phyloP scores from a whole-genome alignment of 805 yeast species.

The Candida ficus region DNA sequence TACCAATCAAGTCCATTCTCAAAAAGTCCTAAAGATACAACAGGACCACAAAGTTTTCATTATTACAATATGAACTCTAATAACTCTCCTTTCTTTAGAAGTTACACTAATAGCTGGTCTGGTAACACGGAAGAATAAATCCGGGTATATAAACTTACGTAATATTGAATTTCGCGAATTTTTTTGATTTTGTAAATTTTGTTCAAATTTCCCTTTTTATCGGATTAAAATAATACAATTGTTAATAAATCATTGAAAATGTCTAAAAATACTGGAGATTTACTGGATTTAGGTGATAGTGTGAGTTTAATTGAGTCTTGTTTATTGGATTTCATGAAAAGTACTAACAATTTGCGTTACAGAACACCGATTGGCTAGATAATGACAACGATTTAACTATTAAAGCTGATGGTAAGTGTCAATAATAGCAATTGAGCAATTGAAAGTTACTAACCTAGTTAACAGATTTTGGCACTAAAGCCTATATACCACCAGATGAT shows the following conservation, averaged over 20 bases:
- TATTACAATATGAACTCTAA: conserved; percentile 15
- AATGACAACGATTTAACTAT: conserved; percentile 19
- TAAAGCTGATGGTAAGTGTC: conserved; percentile 12
- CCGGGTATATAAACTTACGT: background rate
- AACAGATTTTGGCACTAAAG: conserved; percentile 23
- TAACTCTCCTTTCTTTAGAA: conserved; percentile 17
- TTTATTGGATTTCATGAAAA: no score
- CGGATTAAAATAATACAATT: background rate
- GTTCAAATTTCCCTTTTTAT: no score
- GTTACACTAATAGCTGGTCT: conserved; percentile 4
- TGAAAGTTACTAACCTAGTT: background rate
- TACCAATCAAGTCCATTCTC: background rate
- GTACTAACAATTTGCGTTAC: background rate
- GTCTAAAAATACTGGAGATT: conserved; percentile 7
- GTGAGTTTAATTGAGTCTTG: no score
- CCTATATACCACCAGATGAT: conserved; percentile 30
- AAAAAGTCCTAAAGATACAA: no score
- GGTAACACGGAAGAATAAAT: background rate
- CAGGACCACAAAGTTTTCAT: no score
- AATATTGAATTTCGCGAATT: background rate
- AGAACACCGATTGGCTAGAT: conserved; percentile 20
- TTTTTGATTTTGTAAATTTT: background rate
- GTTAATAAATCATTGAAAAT: background rate
- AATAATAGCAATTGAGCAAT: background rate
- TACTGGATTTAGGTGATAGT: conserved; percentile 9